Evolutionary conservation across 163 green algal species (phyloP).

Genomic region (Chlorella variabilis): DNA sequence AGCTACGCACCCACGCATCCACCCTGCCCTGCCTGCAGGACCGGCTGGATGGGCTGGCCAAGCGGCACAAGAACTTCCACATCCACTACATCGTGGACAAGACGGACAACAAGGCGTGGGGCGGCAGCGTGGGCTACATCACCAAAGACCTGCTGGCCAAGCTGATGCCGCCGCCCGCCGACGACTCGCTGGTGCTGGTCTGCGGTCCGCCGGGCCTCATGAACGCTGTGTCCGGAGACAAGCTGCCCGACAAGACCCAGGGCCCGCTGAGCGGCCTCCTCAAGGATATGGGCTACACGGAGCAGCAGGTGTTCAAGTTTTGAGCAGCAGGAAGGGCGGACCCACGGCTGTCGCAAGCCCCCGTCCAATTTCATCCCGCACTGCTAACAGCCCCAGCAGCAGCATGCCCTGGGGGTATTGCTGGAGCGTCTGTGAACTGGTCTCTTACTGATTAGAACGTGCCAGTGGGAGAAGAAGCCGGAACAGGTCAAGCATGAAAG

Average conservation of each 20-base stretch:
- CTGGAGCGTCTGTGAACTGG: no score
- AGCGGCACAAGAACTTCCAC: constrained; percentile 66
- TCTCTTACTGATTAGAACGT: no score
- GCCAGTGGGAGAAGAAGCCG: no score
- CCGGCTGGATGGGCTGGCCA: constrained; percentile 68
- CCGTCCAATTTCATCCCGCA: no score
- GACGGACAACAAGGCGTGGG: constrained; percentile 49
- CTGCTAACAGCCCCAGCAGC: no score
- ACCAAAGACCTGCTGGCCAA: constrained; percentile 59
- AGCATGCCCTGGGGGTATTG: no score
- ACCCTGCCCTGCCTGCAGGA: constrained; percentile 34
- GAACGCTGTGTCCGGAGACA: constrained; percentile 67
- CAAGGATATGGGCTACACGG: constrained; percentile 76
- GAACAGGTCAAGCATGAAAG: no score
- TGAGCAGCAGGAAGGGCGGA: constrained; percentile 29
- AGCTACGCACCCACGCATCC: no score
- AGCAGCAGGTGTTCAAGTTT: constrained; percentile 59
- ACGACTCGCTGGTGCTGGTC: constrained; percentile 72
- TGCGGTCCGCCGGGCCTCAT: constrained; percentile 83
- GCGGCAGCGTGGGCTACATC: constrained; percentile 65
- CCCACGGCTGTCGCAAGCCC: no score
- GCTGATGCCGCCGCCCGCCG: constrained; percentile 55
- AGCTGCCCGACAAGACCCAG: constrained; percentile 65
- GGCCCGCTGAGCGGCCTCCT: constrained; percentile 61
- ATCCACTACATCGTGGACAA: constrained; percentile 63